These are phyloP conservation scores for Phanerodontia chrysosporium DNA, from an alignment of 768 basidiomycete genomes.

Conservation along the genomic window DNA sequence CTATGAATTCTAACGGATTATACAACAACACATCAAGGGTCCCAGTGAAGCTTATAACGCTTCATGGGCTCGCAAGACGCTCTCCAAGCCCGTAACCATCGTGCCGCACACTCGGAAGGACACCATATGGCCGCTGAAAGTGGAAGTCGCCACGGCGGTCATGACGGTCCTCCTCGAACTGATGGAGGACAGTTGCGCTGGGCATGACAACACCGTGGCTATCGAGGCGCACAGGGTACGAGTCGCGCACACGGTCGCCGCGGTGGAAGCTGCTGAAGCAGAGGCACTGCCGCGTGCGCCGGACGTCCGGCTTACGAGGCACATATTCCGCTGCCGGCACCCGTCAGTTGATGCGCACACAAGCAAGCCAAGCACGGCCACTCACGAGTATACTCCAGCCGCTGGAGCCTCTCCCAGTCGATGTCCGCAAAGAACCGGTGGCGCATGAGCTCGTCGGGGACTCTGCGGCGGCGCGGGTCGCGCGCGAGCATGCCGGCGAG, in stretches of 20 bases:
- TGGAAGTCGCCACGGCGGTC: background rate
- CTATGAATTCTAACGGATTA: too few species aligned
- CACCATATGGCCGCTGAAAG: background rate
- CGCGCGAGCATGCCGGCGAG: constrained; percentile 2
- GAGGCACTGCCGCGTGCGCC: background rate
- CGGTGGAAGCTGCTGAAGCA: background rate
- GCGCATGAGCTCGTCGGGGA: background rate
- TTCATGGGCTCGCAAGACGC: background rate
- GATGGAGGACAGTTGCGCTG: background rate
- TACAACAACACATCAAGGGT: too few species aligned
- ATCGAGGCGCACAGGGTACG: background rate
- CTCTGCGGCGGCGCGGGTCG: background rate
- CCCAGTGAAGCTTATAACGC: background rate
- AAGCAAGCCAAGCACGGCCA: background rate
- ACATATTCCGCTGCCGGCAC: background rate
- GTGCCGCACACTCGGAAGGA: background rate
- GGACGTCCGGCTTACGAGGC: background rate
- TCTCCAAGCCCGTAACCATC: background rate
- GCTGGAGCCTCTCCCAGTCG: constrained; percentile 8
- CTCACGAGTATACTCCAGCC: constrained; percentile 3
- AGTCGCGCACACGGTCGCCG: background rate
- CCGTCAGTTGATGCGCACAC: background rate
- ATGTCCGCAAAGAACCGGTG: constrained; percentile 6
- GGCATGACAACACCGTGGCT: background rate
- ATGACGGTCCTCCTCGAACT: background rate